These are phyloP conservation scores for Lepraria neglecta DNA, from an alignment of 495 filamentous ascomycete genomes.

Conservation along the genomic window DNA sequence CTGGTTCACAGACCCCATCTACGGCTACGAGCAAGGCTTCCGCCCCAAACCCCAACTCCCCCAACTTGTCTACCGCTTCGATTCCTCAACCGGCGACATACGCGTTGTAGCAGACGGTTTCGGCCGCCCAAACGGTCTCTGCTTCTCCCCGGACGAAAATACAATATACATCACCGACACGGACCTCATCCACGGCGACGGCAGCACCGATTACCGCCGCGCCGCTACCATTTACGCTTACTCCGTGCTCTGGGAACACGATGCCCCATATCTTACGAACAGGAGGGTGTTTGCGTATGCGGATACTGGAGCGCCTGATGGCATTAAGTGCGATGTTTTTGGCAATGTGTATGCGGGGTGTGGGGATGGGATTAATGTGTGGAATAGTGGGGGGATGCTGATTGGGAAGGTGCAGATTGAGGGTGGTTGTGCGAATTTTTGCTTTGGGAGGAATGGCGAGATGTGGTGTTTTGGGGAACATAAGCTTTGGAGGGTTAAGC, in stretches of 20 bases:
- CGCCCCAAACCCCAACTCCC: conserved; percentile 43
- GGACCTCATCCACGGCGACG: conserved; percentile 37
- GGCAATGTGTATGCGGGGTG: conserved; percentile 45
- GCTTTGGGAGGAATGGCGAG: conserved; percentile 49
- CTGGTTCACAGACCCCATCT: conserved; percentile 54
- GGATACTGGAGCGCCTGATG: conserved; percentile 49
- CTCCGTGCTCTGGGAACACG: conserved; percentile 22
- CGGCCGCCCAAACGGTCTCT: conserved; percentile 43
- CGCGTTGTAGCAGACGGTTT: conserved; percentile 48
- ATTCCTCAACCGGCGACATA: conserved; percentile 42
- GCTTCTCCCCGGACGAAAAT: conserved; percentile 43
- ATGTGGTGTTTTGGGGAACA: conserved; percentile 34
- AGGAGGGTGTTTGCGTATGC: conserved; percentile 54
- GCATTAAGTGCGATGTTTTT: conserved; percentile 40
- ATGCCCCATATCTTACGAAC: conserved; percentile 41
- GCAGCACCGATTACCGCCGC: conserved; percentile 24
- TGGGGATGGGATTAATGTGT: conserved; percentile 43
- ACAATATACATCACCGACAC: conserved; percentile 48
- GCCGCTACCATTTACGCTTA: conserved; percentile 29
- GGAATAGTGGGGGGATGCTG: conserved; percentile 38
- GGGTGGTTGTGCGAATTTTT: conserved; percentile 46
- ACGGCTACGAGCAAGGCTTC: conserved; percentile 40
- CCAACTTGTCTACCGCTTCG: conserved; percentile 47
- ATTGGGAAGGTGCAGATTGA: conserved; percentile 48
- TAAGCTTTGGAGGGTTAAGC: conserved; percentile 29